These are phyloP conservation scores for Simplicillium sp. DNA, from an alignment of 2,329 filamentous ascomycete species.

Conservation along the genomic window DNA sequence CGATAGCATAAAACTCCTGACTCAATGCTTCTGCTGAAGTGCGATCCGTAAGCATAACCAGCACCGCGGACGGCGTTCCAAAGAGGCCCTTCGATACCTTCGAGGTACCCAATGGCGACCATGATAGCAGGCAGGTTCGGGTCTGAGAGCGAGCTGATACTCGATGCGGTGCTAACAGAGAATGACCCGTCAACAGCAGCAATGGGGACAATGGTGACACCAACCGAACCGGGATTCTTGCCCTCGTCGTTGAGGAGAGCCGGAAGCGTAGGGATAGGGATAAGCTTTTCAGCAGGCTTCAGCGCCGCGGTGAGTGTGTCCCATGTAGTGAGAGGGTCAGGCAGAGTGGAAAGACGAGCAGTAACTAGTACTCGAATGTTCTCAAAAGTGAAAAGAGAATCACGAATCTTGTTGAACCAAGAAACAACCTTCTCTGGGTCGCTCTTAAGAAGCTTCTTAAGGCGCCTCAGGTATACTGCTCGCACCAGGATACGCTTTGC, in stretches of 20 bases:
- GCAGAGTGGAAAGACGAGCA: slow-evolving; percentile 66
- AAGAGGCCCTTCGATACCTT: slow-evolving; percentile 85
- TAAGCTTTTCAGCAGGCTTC: slow-evolving; percentile 38
- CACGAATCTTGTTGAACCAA: slow-evolving; percentile 69
- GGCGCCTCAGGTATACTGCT: slow-evolving; percentile 74
- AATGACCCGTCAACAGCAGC: slow-evolving; percentile 88
- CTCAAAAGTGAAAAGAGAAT: slow-evolving; percentile 67
- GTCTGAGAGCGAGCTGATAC: slow-evolving; percentile 66
- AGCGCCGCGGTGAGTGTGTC: slow-evolving; percentile 35
- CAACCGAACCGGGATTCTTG: slow-evolving; percentile 61
- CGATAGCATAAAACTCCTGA: slow-evolving; percentile 74
- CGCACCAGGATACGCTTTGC: slow-evolving; percentile 79
- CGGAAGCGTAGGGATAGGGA: slow-evolving; percentile 60
- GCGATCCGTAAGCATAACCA: slow-evolving; percentile 83
- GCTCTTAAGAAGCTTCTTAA: slow-evolving; percentile 71
- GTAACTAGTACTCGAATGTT: slow-evolving; percentile 84
- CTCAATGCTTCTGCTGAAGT: slow-evolving; percentile 69
- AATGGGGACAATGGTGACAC: slow-evolving; percentile 78
- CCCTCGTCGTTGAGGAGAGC: slow-evolving; percentile 70
- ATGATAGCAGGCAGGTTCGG: slow-evolving; percentile 73
- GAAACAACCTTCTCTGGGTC: slow-evolving; percentile 66
- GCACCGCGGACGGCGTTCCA: slow-evolving; percentile 91
- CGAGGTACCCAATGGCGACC: slow-evolving; percentile 84
- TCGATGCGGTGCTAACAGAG: slow-evolving; percentile 64
- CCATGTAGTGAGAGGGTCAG: slow-evolving; percentile 72